A percentile compares a stretch with the other conserved stretches of the same genome.
These are phyloP conservation scores for Magnusiomyces paraingens DNA, from an alignment of 1,139 yeast genomes.

Conservation along the genomic window DNA sequence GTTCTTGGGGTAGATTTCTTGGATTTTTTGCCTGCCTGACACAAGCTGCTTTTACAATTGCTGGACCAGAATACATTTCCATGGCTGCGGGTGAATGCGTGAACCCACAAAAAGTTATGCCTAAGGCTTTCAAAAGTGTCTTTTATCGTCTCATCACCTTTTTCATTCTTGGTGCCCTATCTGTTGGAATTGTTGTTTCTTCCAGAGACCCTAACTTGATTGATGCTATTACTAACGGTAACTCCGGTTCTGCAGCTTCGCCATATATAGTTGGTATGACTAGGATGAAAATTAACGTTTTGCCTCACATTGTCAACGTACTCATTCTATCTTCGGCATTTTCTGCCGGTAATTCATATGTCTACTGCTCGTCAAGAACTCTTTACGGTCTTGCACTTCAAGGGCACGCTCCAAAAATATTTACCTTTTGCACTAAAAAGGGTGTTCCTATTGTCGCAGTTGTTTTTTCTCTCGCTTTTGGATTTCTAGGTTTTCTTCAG, in stretches of 20 bases:
- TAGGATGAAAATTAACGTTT: constrained; percentile 42
- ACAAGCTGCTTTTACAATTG: constrained; percentile 62
- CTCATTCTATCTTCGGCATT: constrained; percentile 57
- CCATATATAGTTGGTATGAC: constrained; percentile 62
- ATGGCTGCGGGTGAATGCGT: constrained; percentile 70
- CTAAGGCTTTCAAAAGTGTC: constrained; percentile 59
- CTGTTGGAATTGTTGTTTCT: constrained; percentile 54
- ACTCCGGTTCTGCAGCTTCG: constrained; percentile 56
- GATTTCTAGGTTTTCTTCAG: constrained; percentile 50
- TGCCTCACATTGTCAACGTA: constrained; percentile 61
- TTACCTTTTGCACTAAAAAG: constrained; percentile 39
- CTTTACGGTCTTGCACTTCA: constrained; percentile 54
- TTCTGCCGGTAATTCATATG: constrained; percentile 68
- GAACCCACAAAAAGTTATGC: constrained; percentile 68
- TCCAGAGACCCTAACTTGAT: constrained; percentile 44
- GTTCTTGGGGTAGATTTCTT: constrained; percentile 58
- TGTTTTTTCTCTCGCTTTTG: constrained; percentile 42
- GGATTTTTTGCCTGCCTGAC: constrained; percentile 65
- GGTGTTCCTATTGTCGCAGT: constrained; percentile 59
- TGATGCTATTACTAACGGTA: constrained; percentile 40
- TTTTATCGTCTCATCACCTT: constrained; percentile 56
- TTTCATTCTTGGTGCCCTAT: constrained; percentile 57
- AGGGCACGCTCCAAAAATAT: constrained; percentile 46
- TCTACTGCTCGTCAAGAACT: constrained; percentile 55
- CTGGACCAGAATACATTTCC: constrained; percentile 79